Evolutionary conservation across 164 flowering plant genomes (phyloP).

Genomic region (Vitis vinifera): DNA sequence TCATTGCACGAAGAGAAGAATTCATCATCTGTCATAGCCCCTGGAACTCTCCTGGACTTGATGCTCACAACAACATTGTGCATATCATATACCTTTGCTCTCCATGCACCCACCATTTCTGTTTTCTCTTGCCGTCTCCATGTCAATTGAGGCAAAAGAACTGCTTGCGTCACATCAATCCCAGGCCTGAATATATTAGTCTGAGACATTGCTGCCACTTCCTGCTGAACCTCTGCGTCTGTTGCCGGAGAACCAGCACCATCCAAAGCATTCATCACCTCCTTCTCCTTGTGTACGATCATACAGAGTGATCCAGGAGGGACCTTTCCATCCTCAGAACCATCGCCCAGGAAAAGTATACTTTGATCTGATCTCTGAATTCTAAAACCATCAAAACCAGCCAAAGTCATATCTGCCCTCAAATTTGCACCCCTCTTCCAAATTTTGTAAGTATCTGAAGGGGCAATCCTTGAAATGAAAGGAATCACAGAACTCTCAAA

Average conservation of each 20-base stretch:
- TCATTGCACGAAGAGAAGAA: conserved; percentile 59
- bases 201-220: conserved; percentile 85
- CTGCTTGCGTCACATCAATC: conserved; percentile 89
- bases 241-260: conserved; percentile 76
- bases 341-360: conserved; percentile 84
- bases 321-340: conserved; percentile 78
- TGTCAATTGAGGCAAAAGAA: conserved; percentile 74
- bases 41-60: conserved; percentile 85
- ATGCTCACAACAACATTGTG: conserved; percentile 87
- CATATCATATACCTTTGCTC: conserved; percentile 87
- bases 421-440: conserved; percentile 90
- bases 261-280: conserved; percentile 86
- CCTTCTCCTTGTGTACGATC: conserved; percentile 80
- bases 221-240: conserved; percentile 73
- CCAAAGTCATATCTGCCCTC: conserved; percentile 91
- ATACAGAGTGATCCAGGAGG: conserved; percentile 74
- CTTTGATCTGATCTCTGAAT: conserved; percentile 91
- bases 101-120: conserved; percentile 81
- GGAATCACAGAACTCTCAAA: conserved; percentile 96
- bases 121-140: conserved; percentile 88
- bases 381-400: conserved; percentile 87
- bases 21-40: conserved; percentile 85
- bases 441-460: conserved; percentile 84
- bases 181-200: conserved; percentile 91
- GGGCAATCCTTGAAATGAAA: conserved; percentile 81